phyloP scores from a whole-genome alignment of 2,329 filamentous ascomycete genomes.

The Mollisia scopiformis region DNA sequence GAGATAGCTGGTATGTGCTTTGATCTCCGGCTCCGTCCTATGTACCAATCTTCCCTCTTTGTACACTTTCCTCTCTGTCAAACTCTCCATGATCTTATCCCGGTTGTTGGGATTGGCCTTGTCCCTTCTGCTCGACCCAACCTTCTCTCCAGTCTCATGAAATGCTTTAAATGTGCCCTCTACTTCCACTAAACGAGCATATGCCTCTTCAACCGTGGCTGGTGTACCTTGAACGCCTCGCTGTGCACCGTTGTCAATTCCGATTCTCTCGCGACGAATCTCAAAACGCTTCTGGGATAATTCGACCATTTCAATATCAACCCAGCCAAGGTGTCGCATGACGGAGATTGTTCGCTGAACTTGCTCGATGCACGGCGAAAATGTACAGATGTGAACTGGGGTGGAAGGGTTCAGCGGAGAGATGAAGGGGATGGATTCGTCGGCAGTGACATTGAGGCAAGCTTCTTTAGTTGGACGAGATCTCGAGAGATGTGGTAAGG shows the following conservation, averaged over 20 bases:
- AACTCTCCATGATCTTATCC: constrained; percentile 36
- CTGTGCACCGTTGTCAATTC: constrained; percentile 59
- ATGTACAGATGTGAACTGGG: constrained; percentile 83
- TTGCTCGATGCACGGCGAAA: constrained; percentile 97
- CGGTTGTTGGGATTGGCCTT: constrained; percentile 40
- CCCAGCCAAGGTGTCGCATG: constrained; percentile 82
- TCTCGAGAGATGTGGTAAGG: constrained; percentile 74
- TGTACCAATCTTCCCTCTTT: constrained; percentile 79
- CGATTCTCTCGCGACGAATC: constrained; percentile 79
- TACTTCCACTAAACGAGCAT: constrained; percentile 72
- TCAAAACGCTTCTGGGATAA: constrained; percentile 79
- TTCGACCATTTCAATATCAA: constrained; percentile 92
- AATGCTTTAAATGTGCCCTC: constrained; percentile 71
- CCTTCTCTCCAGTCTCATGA: constrained; percentile 45
- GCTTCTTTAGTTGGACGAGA: constrained; percentile 36
- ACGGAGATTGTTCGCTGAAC: constrained; percentile 83
- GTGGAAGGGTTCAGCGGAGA: constrained; percentile 72
- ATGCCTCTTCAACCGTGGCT: constrained; percentile 77
- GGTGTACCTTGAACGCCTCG: constrained; percentile 63
- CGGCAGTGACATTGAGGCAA: constrained; percentile 10
- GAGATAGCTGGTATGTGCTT: constrained; percentile 96
- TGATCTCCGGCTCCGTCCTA: constrained; percentile 83
- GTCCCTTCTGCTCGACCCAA: constrained; percentile 29
- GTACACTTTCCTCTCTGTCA: constrained; percentile 58
- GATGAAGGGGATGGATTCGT: constrained; percentile 44